phyloP scores from a whole-genome alignment of 208 protist genomes.

The Trypanosoma melophagium region DNA sequence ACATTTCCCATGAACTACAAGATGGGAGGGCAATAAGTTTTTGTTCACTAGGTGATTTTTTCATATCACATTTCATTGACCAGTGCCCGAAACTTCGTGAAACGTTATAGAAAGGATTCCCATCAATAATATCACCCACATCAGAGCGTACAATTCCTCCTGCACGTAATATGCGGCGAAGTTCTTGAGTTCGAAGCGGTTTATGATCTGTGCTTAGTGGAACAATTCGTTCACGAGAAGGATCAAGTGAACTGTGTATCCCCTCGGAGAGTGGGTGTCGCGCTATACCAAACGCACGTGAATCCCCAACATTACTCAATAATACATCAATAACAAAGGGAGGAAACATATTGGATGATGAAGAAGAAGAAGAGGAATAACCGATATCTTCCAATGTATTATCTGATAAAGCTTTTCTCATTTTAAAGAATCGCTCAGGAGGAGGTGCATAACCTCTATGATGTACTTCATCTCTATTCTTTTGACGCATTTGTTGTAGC shows the following conservation, averaged over 20 bases:
- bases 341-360: not conserved
- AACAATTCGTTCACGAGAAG: constrained; percentile 53
- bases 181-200: constrained; percentile 51
- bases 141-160: constrained; percentile 55
- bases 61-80: constrained; percentile 71
- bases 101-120: constrained; percentile 73
- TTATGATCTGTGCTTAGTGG: constrained; percentile 74
- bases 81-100: constrained; percentile 80
- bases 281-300: constrained; percentile 75
- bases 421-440: constrained; percentile 7
- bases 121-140: constrained; percentile 59
- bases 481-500: constrained; percentile 35
- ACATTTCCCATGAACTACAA: constrained; percentile 74
- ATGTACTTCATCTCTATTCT: not conserved
- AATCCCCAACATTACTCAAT: constrained; percentile 63
- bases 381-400: too few relatives aligned
- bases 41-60: constrained; percentile 60
- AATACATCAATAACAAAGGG: constrained; percentile 64
- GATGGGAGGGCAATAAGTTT: constrained; percentile 73
- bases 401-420: not conserved
- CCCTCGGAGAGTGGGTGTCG: constrained; percentile 46
- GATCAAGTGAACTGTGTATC: constrained; percentile 42
- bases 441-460: constrained; percentile 31
- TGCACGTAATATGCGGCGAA: constrained; percentile 62
- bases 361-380: too few relatives aligned